A percentile compares a stretch with the other conserved stretches of the same genome.
Conservation (phyloP, 345 rosid species). For the Orychophragmus violaceus region DNA sequence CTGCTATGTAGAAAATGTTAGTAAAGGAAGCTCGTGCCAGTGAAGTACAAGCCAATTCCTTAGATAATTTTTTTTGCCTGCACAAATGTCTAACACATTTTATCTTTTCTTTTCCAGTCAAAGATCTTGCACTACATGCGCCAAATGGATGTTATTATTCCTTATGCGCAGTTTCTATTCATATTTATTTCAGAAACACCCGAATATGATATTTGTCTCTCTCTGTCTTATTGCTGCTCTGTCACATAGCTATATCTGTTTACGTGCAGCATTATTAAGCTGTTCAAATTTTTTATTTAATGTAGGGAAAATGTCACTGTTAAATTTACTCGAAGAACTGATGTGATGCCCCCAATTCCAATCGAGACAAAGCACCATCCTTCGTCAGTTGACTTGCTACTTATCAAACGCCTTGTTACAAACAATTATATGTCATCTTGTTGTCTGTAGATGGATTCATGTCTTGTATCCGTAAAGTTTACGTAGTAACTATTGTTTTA, state of each 20-base stretch:
- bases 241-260: neutral
- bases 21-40: constrained; percentile 80
- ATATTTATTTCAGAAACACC: constrained; percentile 67
- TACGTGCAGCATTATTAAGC: constrained; percentile 2
- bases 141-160: constrained; percentile 98
- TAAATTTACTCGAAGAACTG: constrained; percentile 81
- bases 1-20: constrained; percentile 63
- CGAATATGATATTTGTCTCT: constrained; percentile 54
- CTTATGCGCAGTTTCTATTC: constrained; percentile 85
- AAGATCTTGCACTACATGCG: constrained; percentile 98
- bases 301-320: constrained; percentile 78
- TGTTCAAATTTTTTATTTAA: constrained; percentile 3
- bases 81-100: constrained; percentile 10
- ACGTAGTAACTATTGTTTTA: too few relatives aligned
- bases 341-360: constrained; percentile 95
- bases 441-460: too few relatives aligned
- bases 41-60: constrained; percentile 68
- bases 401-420: constrained; percentile 81
- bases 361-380: constrained; percentile 96
- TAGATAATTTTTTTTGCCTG: neutral
- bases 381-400: constrained; percentile 86
- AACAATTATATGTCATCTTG: too few relatives aligned
- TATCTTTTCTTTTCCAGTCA: constrained; percentile 50
- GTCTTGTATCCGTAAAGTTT: too few relatives aligned
- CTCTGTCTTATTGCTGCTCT: neutral